These are phyloP conservation scores for Pseudozyma tsukubaensis DNA, from an alignment of 1,284 basidiomycete genomes.

Conservation along the genomic window DNA sequence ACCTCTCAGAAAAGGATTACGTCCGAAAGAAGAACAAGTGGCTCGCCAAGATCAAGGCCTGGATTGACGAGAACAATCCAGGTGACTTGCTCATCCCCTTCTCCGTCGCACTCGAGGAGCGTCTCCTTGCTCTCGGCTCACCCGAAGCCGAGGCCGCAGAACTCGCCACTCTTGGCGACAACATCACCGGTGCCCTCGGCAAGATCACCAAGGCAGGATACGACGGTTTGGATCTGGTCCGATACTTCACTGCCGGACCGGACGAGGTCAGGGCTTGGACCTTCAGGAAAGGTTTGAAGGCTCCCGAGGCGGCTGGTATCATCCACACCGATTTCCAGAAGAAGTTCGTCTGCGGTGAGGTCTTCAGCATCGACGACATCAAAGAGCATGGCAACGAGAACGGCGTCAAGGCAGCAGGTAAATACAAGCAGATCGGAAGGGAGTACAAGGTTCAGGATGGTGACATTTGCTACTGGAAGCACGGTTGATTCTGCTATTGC, in stretches of 20 bases:
- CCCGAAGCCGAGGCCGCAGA: slow-evolving; percentile 63
- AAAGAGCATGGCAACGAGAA: slow-evolving; percentile 90
- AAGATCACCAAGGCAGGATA: slow-evolving; percentile 68
- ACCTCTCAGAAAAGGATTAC: slow-evolving; percentile 94
- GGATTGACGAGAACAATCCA: slow-evolving; percentile 97
- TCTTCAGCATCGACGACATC: slow-evolving; percentile 91
- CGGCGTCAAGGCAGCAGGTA: slow-evolving; percentile 93
- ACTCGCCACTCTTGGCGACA: slow-evolving; percentile 60
- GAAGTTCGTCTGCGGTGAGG: slow-evolving; percentile 99
- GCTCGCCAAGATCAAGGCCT: slow-evolving; percentile 96
- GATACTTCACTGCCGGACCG: slow-evolving; percentile 89
- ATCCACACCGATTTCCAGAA: slow-evolving; percentile 97
- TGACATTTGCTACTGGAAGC: slow-evolving; percentile 64
- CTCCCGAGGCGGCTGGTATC: slow-evolving; percentile 96
- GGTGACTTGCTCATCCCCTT: slow-evolving; percentile 97
- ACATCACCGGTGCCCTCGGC: slow-evolving; percentile 62
- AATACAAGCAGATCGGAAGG: slow-evolving; percentile 95
- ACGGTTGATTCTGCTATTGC: slow-evolving; percentile 12
- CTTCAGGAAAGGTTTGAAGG: slow-evolving; percentile 90
- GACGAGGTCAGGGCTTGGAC: slow-evolving; percentile 98
- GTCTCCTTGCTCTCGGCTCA: slow-evolving; percentile 74
- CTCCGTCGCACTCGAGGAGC: slow-evolving; percentile 94
- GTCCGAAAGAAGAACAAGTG: slow-evolving; percentile 99
- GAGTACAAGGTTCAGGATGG: slow-evolving; percentile 79
- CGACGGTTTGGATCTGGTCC: slow-evolving; percentile 63